Conservation (phyloP, 768 basidiomycete species). For the Postia placenta region DNA sequence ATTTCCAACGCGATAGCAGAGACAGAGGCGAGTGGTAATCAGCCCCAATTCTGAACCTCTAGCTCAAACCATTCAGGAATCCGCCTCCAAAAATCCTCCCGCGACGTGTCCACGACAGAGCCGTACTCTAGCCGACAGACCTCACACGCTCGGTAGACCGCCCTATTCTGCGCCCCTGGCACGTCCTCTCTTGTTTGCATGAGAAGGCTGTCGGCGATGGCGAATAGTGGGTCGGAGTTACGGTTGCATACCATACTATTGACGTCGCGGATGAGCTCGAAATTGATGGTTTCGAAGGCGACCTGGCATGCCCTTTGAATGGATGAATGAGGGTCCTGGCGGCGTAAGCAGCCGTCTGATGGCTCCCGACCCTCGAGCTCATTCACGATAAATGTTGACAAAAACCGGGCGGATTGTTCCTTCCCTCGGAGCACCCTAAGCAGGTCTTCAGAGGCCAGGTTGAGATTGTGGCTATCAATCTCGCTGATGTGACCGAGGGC, state of each 20-base stretch:
- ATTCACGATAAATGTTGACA: conserved; percentile 72
- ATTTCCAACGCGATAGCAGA: too few species aligned
- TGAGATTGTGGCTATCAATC: conserved; percentile 28
- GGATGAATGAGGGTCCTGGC: conserved; percentile 38
- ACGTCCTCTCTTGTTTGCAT: conserved; percentile 55
- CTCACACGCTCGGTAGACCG: conserved; percentile 56
- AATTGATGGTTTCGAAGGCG: conserved; percentile 69
- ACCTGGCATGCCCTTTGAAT: conserved; percentile 56
- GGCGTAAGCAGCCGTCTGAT: conserved; percentile 36
- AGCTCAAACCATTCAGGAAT: conserved; percentile 64
- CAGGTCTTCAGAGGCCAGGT: conserved; percentile 48
- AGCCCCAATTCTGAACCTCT: conserved; percentile 34
- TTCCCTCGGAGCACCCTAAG: conserved; percentile 59
- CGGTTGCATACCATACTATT: conserved; percentile 63
- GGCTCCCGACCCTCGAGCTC: conserved; percentile 62
- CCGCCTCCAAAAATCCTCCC: conserved; percentile 60
- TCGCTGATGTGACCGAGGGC: conserved; percentile 43
- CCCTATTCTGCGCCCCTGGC: conserved; percentile 33
- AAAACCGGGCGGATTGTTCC: conserved; percentile 65
- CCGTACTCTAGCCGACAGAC: conserved; percentile 58
- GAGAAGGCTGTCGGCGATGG: conserved; percentile 58
- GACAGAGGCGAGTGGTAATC: background rate
- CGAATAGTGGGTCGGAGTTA: conserved; percentile 64
- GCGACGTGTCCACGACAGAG: conserved; percentile 48
- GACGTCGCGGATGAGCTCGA: conserved; percentile 68